Evolutionary conservation across 164 flowering plant species (phyloP), one percentile per base, ranked within the genome.

Genomic region (Nymphaea thermarum): DNA sequence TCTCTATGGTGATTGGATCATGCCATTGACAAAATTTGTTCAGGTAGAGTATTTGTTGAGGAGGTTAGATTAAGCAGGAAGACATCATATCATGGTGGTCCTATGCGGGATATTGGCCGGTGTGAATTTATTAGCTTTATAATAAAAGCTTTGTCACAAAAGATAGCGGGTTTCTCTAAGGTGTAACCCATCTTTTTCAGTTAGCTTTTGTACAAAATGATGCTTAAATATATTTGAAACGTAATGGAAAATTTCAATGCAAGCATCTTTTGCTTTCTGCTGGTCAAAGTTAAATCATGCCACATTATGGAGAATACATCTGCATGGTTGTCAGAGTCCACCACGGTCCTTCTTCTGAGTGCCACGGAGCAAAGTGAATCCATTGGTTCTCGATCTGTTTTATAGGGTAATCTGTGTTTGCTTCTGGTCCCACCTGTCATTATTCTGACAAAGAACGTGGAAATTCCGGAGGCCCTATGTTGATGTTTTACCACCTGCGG

Each of bases 21-120:
- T 94, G 98, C 97, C 98, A 41, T 66, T 94, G 68, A 94, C 97
- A 4, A 94, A 94, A 79, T 85, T 84, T 70, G 98, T 93, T 57
- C 98, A 93, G 73, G 87, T 93, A 60, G 77, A 76, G 43, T 94
- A 94, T 77, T 71, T 94, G 43, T 65, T 91, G 69, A 84, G 91
- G 76, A 85, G 97, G 76, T 72, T 94, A 82, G 98, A 94, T 64
- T 88, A 75, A 83, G 44, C 64, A 61, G 36, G 6, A 6, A 61
- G 64, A 47, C 55, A 14, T 47, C 12, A 6, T 47, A 7, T 47
- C 55, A 7, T 47, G 55, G 11, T 47, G 55, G 55, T 47, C 55
- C 55, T 6, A 25, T 25, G 36, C 36, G 5, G 55, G 55, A 6
- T 5, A 47, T 47, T 47, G 55, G 11, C 55, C 12, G 55, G 5